Evolutionary conservation across 2,329 filamentous ascomycete genomes (phyloP).

Genomic region (Colletotrichum sp.): DNA sequence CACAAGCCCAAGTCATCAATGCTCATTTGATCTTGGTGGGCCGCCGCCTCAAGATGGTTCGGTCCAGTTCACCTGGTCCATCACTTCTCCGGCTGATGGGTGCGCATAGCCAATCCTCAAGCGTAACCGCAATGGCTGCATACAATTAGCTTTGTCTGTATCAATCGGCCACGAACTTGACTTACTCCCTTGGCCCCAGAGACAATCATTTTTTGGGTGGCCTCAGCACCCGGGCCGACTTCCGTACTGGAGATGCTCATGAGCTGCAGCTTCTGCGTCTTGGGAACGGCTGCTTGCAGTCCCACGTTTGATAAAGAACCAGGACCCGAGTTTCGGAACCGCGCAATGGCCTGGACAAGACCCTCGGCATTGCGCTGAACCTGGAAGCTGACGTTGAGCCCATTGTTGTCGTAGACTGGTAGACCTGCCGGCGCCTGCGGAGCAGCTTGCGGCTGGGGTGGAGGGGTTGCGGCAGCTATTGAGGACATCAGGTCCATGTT

Average conservation of each 20-base stretch:
- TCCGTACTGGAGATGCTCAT: constrained; percentile 87
- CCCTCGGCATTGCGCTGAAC: constrained; percentile 83
- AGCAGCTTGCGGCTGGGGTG: constrained; percentile 31
- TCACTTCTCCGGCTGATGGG: constrained; percentile 71
- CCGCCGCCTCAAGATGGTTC: constrained; percentile 63
- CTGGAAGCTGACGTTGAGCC: constrained; percentile 79
- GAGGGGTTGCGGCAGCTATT: constrained; percentile 44
- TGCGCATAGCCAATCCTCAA: constrained; percentile 83
- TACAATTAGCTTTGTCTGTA: neutral
- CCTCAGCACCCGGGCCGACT: constrained; percentile 78
- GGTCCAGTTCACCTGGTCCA: constrained; percentile 96
- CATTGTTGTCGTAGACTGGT: constrained; percentile 86
- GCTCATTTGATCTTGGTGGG: neutral
- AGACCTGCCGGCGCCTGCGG: constrained; percentile 58
- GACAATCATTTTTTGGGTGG: constrained; percentile 90
- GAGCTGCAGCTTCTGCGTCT: constrained; percentile 92
- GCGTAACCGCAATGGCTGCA: constrained; percentile 81
- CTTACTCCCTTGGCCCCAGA: constrained; percentile 87
- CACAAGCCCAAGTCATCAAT: neutral
- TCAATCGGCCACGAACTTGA: constrained; percentile 30
- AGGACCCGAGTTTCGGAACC: constrained; percentile 81
- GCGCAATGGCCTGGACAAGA: constrained; percentile 80
- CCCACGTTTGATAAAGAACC: constrained; percentile 75
- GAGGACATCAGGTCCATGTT: constrained; percentile 54
- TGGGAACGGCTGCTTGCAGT: constrained; percentile 93